These are phyloP conservation scores for Mycena venus DNA, from an alignment of 768 basidiomycete genomes.

Conservation along the genomic window DNA sequence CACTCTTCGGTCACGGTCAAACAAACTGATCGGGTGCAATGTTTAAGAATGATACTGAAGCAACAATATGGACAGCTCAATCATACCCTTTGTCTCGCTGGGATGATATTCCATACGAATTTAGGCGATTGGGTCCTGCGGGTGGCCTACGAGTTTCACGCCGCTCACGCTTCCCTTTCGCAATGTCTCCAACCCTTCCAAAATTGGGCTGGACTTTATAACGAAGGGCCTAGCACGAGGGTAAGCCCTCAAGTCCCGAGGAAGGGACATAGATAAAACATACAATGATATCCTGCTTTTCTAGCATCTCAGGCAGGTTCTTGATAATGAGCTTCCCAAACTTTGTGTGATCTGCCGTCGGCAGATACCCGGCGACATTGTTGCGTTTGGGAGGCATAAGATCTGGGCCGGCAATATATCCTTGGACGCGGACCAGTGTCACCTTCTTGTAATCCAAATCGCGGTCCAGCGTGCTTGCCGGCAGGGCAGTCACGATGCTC, in stretches of 20 bases:
- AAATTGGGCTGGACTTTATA: too few relatives aligned
- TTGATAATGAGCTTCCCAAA: constrained; percentile 27
- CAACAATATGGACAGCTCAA: too few relatives aligned
- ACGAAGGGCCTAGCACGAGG: constrained; percentile 44
- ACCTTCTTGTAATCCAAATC: neutral
- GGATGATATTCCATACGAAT: too few relatives aligned
- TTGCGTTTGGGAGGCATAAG: too few relatives aligned
- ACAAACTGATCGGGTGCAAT: too few relatives aligned
- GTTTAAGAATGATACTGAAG: too few relatives aligned
- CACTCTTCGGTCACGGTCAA: too few relatives aligned
- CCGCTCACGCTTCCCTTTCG: constrained; percentile 7
- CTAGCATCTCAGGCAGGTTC: constrained; percentile 43
- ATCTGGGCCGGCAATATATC: neutral
- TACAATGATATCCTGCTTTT: constrained; percentile 52
- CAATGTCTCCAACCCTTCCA: constrained; percentile 49
- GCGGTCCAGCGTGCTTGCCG: neutral
- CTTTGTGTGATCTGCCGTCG: too few relatives aligned
- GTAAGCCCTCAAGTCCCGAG: too few relatives aligned
- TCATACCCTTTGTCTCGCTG: too few relatives aligned
- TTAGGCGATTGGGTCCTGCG: constrained; percentile 29
- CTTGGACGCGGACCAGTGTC: neutral
- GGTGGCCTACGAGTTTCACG: constrained; percentile 25
- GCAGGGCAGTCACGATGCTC: neutral
- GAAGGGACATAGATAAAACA: too few relatives aligned
- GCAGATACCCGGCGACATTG: too few relatives aligned